These are phyloP conservation scores for Brassica juncea DNA, from an alignment of 345 rosid species.

Conservation along the genomic window DNA sequence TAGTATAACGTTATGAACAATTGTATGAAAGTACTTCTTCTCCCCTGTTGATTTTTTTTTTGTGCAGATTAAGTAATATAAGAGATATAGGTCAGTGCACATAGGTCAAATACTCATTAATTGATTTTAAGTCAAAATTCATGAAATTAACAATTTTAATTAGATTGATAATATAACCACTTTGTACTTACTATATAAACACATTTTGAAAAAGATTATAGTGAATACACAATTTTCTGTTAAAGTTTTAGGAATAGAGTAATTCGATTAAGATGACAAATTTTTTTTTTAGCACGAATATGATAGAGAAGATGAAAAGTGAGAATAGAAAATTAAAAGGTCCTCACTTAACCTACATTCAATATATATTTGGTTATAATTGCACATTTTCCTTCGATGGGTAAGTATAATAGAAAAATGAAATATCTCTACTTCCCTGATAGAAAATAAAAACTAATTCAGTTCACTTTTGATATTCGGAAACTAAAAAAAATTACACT, in stretches of 20 bases:
- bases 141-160: not conserved
- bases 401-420: not conserved
- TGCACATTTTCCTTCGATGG: not conserved
- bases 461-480: not conserved
- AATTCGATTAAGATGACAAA: not conserved
- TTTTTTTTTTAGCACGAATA: not conserved
- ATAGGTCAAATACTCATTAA: not conserved
- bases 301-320: not conserved
- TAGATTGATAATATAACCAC: not conserved
- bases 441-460: not conserved
- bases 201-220: not conserved
- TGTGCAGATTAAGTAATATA: not conserved
- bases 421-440: not conserved
- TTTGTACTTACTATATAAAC: not conserved
- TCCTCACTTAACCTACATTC: not conserved
- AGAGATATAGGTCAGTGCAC: not conserved
- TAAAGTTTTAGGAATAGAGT: not conserved
- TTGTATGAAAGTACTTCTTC: not conserved
- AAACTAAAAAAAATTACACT: not conserved
- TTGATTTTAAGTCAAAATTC: not conserved
- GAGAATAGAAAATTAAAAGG: not conserved
- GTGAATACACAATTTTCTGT: not conserved
- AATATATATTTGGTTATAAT: not conserved
- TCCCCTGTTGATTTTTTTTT: not conserved
- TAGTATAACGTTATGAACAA: not conserved